Percentiles rank a stretch among this genome's conserved stretches.
Conservation (phyloP, 345 rosid species). For the Corchorus olitorius region DNA sequence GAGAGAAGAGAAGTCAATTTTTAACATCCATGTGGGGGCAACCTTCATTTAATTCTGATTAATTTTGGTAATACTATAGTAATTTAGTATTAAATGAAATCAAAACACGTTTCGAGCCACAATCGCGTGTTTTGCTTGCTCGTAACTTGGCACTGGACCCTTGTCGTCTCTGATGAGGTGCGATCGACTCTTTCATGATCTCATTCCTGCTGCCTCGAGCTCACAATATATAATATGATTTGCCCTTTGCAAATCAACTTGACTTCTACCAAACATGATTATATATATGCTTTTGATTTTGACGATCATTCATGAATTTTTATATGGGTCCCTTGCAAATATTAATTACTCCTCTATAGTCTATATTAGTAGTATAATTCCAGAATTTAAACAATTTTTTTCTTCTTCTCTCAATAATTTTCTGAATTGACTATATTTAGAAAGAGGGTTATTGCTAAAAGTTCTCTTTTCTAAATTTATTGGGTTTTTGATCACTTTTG, state of each 20-base stretch:
- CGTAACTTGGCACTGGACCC: conserved; percentile 14
- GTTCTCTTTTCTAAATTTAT: too few relatives aligned
- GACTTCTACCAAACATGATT: conserved; percentile 1
- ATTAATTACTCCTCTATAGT: neutral
- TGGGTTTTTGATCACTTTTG: too few relatives aligned
- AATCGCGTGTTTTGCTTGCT: neutral
- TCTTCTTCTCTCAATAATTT: too few relatives aligned
- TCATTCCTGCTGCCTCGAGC: neutral
- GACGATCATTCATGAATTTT: neutral
- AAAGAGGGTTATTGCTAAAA: too few relatives aligned
- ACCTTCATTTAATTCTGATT: conserved; percentile 3
- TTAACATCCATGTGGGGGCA: neutral
- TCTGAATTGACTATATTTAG: too few relatives aligned
- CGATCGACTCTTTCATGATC: neutral
- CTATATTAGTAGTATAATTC: too few relatives aligned
- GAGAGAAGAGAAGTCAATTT: conserved; percentile 10
- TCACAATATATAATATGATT: neutral
- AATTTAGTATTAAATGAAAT: neutral
- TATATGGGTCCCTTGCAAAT: neutral
- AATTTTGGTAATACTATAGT: too few relatives aligned
- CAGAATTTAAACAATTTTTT: too few relatives aligned
- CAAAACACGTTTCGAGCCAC: neutral
- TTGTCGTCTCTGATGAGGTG: neutral
- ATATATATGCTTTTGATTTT: neutral
- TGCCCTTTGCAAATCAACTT: neutral